Evolutionary conservation across 2,329 filamentous ascomycete species (phyloP).

Genomic region (Tolypocladium tropicale): DNA sequence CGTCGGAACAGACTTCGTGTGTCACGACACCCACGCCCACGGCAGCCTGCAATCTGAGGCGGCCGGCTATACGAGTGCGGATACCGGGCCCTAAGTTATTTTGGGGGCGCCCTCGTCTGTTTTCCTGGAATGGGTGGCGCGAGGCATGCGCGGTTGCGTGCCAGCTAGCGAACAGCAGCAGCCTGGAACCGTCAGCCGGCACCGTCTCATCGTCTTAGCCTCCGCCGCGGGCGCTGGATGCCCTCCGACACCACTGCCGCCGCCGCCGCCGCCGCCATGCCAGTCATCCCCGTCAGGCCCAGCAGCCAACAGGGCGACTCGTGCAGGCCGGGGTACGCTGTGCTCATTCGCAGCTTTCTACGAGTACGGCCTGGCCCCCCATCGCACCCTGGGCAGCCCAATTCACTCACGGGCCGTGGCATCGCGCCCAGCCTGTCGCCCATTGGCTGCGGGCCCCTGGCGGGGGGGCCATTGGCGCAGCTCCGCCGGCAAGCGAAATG

Average conservation of each 20-base stretch:
- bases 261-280: no score
- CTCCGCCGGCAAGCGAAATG: slow-evolving; percentile 12
- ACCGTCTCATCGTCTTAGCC: no score
- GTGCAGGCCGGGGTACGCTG: no score
- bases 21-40: background rate
- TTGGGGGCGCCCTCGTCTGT: background rate
- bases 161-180: background rate
- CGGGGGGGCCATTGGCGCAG: background rate
- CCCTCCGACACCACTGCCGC: no score
- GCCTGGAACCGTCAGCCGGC: no score
- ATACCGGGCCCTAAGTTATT: background rate
- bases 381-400: background rate
- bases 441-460: background rate
- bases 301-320: no score
- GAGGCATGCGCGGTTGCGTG: background rate
- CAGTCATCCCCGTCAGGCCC: no score
- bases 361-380: no score
- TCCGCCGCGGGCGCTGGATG: no score
- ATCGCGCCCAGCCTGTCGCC: background rate
- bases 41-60: background rate
- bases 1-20: background rate
- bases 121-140: background rate
- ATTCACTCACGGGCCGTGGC: background rate
- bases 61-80: background rate
- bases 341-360: no score